Evolutionary conservation across 768 basidiomycete genomes (phyloP), one percentile per base, ranked within the genome.

Genomic region (Gymnopilus dilepis): DNA sequence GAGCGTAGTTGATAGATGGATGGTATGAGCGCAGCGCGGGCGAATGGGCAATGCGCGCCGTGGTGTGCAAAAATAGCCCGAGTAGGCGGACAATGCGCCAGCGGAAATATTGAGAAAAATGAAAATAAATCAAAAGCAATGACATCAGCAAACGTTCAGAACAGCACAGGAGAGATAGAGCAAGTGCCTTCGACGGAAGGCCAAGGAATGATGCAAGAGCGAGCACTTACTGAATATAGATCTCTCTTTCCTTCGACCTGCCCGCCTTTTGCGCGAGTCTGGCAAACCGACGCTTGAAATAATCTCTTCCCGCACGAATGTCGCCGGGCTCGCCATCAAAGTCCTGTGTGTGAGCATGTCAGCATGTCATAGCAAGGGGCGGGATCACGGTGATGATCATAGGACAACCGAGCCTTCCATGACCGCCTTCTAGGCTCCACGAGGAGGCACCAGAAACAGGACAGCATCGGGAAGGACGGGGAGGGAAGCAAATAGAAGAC

Each of bases 141-240:
- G 58, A 59, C 53, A 51, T 62, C 33, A 64, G 62, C 30, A 50
- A n/a, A 51, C 13, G 28, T 50, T 50, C 15, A 31, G 28, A 26
- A n/a, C 24, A 19, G 28, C 47, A n/a, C 24, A 19, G n/a, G 41
- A 52, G 48, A 37, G 34, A 45, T 13, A 56, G 19, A 38, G 6
- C 28, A 47, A n/a, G n/a, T n/a, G n/a, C n/a, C n/a, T n/a, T n/a
- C n/a, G n/a, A n/a, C n/a, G n/a, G n/a, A n/a, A n/a, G n/a, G n/a
- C n/a, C n/a, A 37, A 21, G 54, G 26, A 13, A 6, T 22, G 47
- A 43, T n/a, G 26, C 34, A 41, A n/a, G 26, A 19, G 42, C 41
- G n/a, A n/a, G 33, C 15, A 26, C 93, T 76, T 72, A 95, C 94
- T 97, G 95, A 51, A 94, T 91, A 69, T 98, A 97, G 26, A 96